A percentile compares a stretch with the other conserved stretches of the same genome.
Conservation (phyloP, 805 yeast species). For the Cyberlindnera mycetangii region DNA sequence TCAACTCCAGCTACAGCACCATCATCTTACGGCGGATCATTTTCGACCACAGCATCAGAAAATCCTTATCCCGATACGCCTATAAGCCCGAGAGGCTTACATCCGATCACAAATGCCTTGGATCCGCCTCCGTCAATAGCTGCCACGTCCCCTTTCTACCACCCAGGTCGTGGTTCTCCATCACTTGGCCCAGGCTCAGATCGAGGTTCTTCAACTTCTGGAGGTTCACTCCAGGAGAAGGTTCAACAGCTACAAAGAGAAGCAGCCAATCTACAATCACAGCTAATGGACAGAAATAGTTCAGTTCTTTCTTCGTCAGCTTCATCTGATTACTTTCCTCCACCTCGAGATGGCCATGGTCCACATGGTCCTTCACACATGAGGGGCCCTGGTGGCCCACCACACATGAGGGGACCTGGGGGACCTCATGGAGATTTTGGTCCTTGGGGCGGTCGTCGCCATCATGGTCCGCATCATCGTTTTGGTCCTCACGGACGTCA, state of each 20-base stretch:
- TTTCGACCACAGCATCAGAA: not conserved
- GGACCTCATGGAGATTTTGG: conserved; percentile 1
- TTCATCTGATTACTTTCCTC: conserved; percentile 6
- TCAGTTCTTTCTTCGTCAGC: conserved; percentile 2
- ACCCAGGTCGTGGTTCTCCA: conserved; percentile 12
- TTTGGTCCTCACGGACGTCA: not conserved
- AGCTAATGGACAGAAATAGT: conserved; percentile 11
- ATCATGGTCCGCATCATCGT: not conserved
- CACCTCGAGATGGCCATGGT: not conserved
- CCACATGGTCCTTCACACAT: not conserved
- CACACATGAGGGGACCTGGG: not conserved
- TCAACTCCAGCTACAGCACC: conserved; percentile 1
- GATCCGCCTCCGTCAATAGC: conserved; percentile 10
- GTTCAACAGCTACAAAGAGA: conserved; percentile 24
- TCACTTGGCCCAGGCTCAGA: conserved; percentile 6
- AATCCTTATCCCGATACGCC: not conserved
- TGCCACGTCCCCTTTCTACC: conserved; percentile 18
- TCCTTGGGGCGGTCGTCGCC: conserved; percentile 3
- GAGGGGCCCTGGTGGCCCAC: not conserved
- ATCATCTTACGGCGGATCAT: not conserved
- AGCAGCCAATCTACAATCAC: conserved; percentile 24
- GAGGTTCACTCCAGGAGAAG: conserved; percentile 19
- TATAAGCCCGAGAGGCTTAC: conserved; percentile 6
- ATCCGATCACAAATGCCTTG: conserved; percentile 3
- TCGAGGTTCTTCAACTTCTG: conserved; percentile 4